These are phyloP conservation scores for Mycena rosella DNA, from an alignment of 768 basidiomycete species.

Conservation along the genomic window DNA sequence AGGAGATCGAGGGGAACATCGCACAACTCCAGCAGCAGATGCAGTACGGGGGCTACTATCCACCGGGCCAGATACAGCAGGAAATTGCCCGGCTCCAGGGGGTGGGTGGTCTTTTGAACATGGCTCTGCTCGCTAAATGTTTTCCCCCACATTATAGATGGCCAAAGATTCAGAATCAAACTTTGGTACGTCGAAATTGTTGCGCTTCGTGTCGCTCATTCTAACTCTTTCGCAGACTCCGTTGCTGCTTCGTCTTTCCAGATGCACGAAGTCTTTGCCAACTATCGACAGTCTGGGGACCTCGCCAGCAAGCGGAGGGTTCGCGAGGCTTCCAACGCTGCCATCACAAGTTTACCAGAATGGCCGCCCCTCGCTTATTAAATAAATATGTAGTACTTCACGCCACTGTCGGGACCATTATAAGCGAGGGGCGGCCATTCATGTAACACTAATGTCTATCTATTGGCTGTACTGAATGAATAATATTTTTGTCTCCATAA, in stretches of 20 bases:
- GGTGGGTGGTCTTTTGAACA: conserved; percentile 54
- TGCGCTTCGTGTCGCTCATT: neutral
- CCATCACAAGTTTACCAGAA: conserved; percentile 77
- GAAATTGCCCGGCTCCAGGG: conserved; percentile 71
- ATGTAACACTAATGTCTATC: conserved; percentile 32
- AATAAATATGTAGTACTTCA: too few species aligned
- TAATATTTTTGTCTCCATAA: neutral
- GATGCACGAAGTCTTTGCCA: conserved; percentile 78
- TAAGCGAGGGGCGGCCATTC: too few species aligned
- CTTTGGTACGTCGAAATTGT: conserved; percentile 55
- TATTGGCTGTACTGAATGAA: conserved; percentile 21
- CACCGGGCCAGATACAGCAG: conserved; percentile 62
- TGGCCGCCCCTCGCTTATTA: conserved; percentile 69
- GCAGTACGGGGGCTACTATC: conserved; percentile 60
- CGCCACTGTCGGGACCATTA: neutral
- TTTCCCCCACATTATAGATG: conserved; percentile 50
- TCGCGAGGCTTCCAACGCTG: conserved; percentile 83
- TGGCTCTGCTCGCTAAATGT: conserved; percentile 28
- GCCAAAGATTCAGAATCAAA: conserved; percentile 67
- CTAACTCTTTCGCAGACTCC: conserved; percentile 57
- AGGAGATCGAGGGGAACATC: conserved; percentile 63
- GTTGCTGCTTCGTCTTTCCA: conserved; percentile 80
- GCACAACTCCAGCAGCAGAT: conserved; percentile 60
- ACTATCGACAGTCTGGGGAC: conserved; percentile 83
- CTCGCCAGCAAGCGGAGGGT: conserved; percentile 79